Base-by-base conservation (phyloP, 1,284 basidiomycete species). In the Phellopilus nigrolimitatus region DNA sequence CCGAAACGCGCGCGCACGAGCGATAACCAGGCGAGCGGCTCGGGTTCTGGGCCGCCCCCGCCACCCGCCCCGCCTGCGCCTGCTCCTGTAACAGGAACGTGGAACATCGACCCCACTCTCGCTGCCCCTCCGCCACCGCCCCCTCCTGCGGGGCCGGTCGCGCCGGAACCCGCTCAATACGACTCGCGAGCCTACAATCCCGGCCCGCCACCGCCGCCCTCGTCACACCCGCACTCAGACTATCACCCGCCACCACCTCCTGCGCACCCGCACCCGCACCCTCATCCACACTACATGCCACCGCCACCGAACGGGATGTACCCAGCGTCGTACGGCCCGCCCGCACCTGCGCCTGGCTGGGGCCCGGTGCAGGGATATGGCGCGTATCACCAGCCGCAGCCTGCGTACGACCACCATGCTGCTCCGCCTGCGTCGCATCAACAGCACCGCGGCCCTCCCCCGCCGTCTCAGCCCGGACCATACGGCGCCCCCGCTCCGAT, bases 161-260 rank as follows among this genome's bases (percentile, higher is more conserved):
- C 61, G n/a, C 60, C 61, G 10, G 56, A 59, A 19, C 57, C 56
- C 24, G 46, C 55, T 3, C 57, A 57, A 28, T 60, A 64, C 21
- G 51, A 49, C 38, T 27, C 31, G 9, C 10, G 44, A 27, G 50
- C 22, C 9, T 41, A 46, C 19, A 17, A 15, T 15, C 10, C 22
- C 7, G 60, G 51, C 21, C 56, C 46, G 8, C 54, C 63, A 38
- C 61, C 57, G 30, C 64, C 67, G 19, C 61, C 64, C 15, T 66
- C 58, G 10, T 68, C 65, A 13, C 70, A 64, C 36, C 61, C 54
- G 17, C 66, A 47, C 7, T 53, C 60, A 37, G 50, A 56, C 19
- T 55, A 57, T 34, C 60, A 60, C 13, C 48, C 47, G 27, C 47
- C 38, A 6, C 54, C 50, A 25, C 58, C 49, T n/a, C n/a, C n/a